Base-by-base conservation (phyloP, 2,329 filamentous ascomycete genomes). In the Colletotrichum truncatum region DNA sequence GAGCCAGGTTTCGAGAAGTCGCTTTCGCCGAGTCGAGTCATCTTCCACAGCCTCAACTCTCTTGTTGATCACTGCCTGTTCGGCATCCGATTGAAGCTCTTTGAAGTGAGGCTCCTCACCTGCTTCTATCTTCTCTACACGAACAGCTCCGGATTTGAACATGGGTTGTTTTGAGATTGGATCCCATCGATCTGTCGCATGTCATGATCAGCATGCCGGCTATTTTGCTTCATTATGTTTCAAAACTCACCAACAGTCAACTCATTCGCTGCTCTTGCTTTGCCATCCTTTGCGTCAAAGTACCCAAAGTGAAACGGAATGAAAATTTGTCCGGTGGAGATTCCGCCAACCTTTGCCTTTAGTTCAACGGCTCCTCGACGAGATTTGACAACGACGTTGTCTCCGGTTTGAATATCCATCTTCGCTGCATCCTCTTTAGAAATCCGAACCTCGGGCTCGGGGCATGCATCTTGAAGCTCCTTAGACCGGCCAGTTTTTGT, bases 271-370 rank as follows among this genome's bases (percentile, higher is more conserved):
- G 77, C 77, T 26, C 48, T 52, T 8, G 18, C 16, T 30, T 52
- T 52, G 6, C 70, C 73, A 46, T 75, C 74, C n/a, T 72, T 70
- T 8, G 69, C 66, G 67, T 79, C 77, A 45, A 70, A 79, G 52
- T 78, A 78, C 7, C 76, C 76, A 68, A 76, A 78, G 53, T 79
- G 77, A 46, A 79, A 79, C 3, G 76, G 76, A n/a, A 78, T 75
- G 49, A 79, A 79, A 6, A 74, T 71, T 49, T 78, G 75, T 3
- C 76, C 75, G 18, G 70, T 34, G 10, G 54, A 58, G 9, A 76
- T 75, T 4, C 70, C 60, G 0, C 75, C 76, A 4, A 76, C 67
- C n/a, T 58, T 59, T 6, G 71, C 74, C 8, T 64, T 68, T 9
- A 78, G 28, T 60, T 78, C 72, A 8, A 78, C 70, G 8, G 65